Evolutionary conservation across 1,284 basidiomycete genomes (phyloP), one percentile per base, ranked within the genome.

Genomic region (Blastosporella zonata): DNA sequence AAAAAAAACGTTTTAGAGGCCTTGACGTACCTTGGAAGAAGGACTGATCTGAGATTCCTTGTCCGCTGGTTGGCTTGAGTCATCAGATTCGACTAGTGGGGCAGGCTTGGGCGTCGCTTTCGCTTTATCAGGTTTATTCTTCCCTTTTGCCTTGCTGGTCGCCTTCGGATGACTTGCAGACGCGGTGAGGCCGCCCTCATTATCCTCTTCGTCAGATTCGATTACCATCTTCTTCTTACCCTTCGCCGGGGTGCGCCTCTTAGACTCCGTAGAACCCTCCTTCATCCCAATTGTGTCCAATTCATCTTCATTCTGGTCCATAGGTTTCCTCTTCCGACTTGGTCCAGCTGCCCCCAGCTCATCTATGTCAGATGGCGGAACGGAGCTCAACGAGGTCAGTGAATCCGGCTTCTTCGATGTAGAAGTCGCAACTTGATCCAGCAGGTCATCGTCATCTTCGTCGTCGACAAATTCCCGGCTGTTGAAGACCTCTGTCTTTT

Each of bases 401-500:
- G 56, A 53, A 9, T 59, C 56, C n/a, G 49, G 50, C 47, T 50
- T 50, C 27, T 38, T 45, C 27, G 27, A 36, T 20, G 15, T 9
- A 17, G 22, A 31, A n/a, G n/a, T 31, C 18, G 40, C 36, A 13
- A 12, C 20, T 38, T 47, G 40, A n/a, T 49, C 43, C 37, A 49
- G 41, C 31, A 46, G 31, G 22, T 57, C 55, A 6, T 53, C 60
- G 15, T 65, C 63, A 6, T 62, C 62, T 35, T 66, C 55, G n/a
- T 58, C 55, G 31, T 66, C 56, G 27, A 67, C 60, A 38, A 63
- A 64, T 49, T 67, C 67, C 40, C 61, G 56, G 33, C 63, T 68
- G 48, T 66, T 67, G 57, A 65, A 67, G 1, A 52, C 53, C 25
- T 63, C 61, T 34, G 50, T 55, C 50, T 59, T 48, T 22, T 63